These are phyloP conservation scores for Boletus vinaceobasis DNA, from an alignment of 768 basidiomycete species.

Conservation along the genomic window DNA sequence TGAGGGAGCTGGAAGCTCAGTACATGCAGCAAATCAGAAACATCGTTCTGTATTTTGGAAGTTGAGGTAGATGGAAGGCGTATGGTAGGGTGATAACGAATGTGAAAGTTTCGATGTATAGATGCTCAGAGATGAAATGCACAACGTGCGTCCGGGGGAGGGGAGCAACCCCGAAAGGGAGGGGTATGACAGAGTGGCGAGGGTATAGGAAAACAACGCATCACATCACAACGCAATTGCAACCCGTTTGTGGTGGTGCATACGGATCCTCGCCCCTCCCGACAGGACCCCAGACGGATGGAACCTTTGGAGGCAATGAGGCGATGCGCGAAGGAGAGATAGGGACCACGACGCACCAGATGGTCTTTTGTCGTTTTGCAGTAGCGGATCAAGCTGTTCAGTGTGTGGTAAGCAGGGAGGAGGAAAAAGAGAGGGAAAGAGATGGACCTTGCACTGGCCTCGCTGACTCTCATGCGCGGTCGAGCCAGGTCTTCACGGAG, in stretches of 20 bases:
- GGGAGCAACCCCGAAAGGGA: constrained; percentile 1
- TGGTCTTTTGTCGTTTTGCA: constrained; percentile 93
- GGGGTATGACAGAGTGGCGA: constrained; percentile 32
- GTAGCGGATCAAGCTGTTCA: constrained; percentile 79
- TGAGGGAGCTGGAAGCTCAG: constrained; percentile 6
- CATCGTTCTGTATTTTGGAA: constrained; percentile 28
- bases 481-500: constrained; percentile 85
- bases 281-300: constrained; percentile 92
- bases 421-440: background rate
- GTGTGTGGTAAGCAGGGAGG: background rate
- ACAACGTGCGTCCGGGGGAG: constrained; percentile 10
- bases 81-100: constrained; percentile 31
- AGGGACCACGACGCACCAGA: constrained; percentile 51
- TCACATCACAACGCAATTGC: constrained; percentile 73
- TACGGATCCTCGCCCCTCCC: constrained; percentile 91
- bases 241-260: constrained; percentile 73
- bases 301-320: constrained; percentile 50
- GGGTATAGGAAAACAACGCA: constrained; percentile 32
- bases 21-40: constrained; percentile 27
- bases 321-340: background rate
- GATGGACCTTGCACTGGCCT: constrained; percentile 77
- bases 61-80: constrained; percentile 16
- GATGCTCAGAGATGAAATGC: constrained; percentile 21
- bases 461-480: constrained; percentile 87
- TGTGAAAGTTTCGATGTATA: constrained; percentile 19